Evolutionary conservation across 805 yeast species (phyloP), one percentile per base, ranked within the genome.

Genomic region (Suhomyces canberraensis): DNA sequence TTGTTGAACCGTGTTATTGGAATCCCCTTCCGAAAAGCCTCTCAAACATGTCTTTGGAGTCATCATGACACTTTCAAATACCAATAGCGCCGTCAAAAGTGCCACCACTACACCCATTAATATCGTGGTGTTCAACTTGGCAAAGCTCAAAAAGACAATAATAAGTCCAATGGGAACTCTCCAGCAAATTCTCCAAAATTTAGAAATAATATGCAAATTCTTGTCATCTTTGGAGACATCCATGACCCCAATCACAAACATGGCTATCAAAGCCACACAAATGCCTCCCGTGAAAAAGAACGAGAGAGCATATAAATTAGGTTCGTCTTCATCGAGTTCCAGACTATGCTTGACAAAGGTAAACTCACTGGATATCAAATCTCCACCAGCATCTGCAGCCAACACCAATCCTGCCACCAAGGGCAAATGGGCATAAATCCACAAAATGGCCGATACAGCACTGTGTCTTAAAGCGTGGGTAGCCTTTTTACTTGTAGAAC

Each of bases 321-420:
- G 47, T 35, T 60, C 70, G 14, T 63, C 68, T 29, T 39, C 54
- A 4, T 27, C 11, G 18, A 25, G 36, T 11, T 61, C 40, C 31
- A 14, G 39, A 22, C 25, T 37, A 19, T 32, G 25, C 11, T 22
- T 25, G 8, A 30, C 19, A 14, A 20, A 26, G 11, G 47, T 43
- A 11, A 47, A 56, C 16, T 61, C 64, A 14, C 58, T 31, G 16
- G 54, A 47, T 9, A 67, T 56, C 36, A 78, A 48, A 16, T 75
- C 78, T 1, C 75, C 76, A 14, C 75, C 79, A 3, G 82, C 71
- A 58, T 78, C 83, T 1, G 83, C 84, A 19, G 78, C 72, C 21
- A 78, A 60, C 21, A 78, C 66, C 35, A 79, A 52, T 1, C 75
- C 51, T 0, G 75, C 79, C 33, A 76, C 66, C 28, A 77, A 54